Percentiles rank a stretch among this genome's conserved stretches.
Evolutionary conservation across 805 yeast genomes (phyloP).

Genomic region (Yamadazyma scolyti): DNA sequence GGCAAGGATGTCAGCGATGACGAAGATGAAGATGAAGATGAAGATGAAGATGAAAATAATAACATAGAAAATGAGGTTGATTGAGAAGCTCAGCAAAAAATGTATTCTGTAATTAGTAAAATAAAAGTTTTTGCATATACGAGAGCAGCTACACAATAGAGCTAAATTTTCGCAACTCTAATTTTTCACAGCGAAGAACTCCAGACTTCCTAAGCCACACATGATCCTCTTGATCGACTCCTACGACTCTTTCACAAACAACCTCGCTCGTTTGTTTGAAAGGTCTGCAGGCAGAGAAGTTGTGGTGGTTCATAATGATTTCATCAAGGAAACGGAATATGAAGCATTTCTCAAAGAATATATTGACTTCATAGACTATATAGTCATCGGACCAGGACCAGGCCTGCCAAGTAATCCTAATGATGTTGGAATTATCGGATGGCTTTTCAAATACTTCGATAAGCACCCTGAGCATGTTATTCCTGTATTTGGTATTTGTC

Average conservation of each 20-base stretch:
- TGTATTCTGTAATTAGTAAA: no score
- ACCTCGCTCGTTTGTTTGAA: constrained; percentile 62
- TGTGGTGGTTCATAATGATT: constrained; percentile 61
- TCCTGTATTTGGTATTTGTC: constrained; percentile 87
- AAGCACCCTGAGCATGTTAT: constrained; percentile 13
- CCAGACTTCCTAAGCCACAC: not conserved
- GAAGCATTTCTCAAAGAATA: constrained; percentile 34
- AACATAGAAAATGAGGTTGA: constrained; percentile 23
- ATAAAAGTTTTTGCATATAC: no score
- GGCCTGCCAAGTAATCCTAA: constrained; percentile 67
- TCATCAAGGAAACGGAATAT: constrained; percentile 31
- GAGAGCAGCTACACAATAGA: no score
- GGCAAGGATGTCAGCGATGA: constrained; percentile 69
- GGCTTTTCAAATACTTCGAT: constrained; percentile 31
- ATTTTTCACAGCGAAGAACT: not conserved
- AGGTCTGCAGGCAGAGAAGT: constrained; percentile 49
- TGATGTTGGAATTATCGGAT: constrained; percentile 77
- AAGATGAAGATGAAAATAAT: constrained; percentile 50
- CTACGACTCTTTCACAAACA: constrained; percentile 91
- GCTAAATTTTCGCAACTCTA: no score
- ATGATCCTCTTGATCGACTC: constrained; percentile 80
- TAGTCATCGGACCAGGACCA: constrained; percentile 96
- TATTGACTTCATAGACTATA: constrained; percentile 59
- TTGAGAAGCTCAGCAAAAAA: constrained; percentile 2
- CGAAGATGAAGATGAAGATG: constrained; percentile 66